phyloP scores from a whole-genome alignment of 148 eudicot genomes.

The Spergularia marina region DNA sequence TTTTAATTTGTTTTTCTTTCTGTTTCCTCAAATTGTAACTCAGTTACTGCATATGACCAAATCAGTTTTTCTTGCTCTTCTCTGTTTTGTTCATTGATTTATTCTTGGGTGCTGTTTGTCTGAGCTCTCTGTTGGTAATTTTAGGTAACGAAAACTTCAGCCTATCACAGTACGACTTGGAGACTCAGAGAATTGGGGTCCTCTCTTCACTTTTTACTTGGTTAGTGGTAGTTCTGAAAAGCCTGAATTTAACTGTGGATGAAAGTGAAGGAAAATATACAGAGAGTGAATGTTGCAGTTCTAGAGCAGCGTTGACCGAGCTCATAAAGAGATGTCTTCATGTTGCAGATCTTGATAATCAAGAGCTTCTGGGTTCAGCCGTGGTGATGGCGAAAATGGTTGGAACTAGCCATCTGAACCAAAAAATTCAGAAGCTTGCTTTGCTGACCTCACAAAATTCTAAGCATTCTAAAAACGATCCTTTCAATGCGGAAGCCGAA shows the following conservation, averaged over 20 bases:
- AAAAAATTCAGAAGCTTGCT: slow-evolving; percentile 55
- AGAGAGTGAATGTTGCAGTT: slow-evolving; percentile 29
- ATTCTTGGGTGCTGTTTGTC: not conserved
- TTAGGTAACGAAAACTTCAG: slow-evolving; percentile 40
- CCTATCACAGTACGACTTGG: slow-evolving; percentile 32
- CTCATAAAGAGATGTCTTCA: slow-evolving; percentile 58
- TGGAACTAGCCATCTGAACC: slow-evolving; percentile 39
- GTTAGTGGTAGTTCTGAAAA: slow-evolving; percentile 50
- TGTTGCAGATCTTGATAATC: slow-evolving; percentile 49
- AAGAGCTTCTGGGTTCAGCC: slow-evolving; percentile 52
- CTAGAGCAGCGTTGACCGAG: slow-evolving; percentile 40
- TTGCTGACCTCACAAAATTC: slow-evolving; percentile 27
- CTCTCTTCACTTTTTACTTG: slow-evolving; percentile 58
- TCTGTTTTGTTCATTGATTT: not conserved
- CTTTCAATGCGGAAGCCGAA: slow-evolving; percentile 19
- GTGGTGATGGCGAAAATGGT: slow-evolving; percentile 47
- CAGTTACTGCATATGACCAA: too few species aligned
- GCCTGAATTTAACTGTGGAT: slow-evolving; percentile 27
- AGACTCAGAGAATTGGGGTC: slow-evolving; percentile 32
- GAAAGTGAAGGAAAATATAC: slow-evolving; percentile 25
- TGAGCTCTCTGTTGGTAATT: slow-evolving; percentile 17
- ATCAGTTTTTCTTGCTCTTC: not conserved
- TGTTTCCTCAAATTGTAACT: not conserved
- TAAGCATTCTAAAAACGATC: slow-evolving; percentile 19
- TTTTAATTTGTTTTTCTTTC: not conserved